Evolutionary conservation across 2,329 filamentous ascomycete species (phyloP).

Genomic region (Daldinia sp.): DNA sequence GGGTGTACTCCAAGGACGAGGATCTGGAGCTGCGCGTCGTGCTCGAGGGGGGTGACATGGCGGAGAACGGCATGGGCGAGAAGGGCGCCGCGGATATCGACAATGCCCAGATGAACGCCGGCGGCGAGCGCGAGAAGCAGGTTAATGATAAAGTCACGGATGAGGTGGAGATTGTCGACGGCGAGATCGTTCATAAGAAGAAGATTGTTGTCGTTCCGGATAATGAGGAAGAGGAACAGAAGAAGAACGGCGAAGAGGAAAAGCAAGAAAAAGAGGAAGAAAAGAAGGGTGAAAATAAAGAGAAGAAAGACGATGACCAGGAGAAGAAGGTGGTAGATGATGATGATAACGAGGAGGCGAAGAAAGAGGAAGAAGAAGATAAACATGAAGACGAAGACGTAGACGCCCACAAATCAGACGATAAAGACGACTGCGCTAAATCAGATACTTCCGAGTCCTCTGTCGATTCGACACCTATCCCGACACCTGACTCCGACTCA

Average conservation of each 20-base stretch:
- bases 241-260: conserved; percentile 25
- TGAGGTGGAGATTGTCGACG: conserved; percentile 52
- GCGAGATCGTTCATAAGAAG: conserved; percentile 48
- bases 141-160: conserved; percentile 48
- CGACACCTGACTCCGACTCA: conserved; percentile 47
- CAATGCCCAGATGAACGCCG: conserved; percentile 68
- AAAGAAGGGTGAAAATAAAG: conserved; percentile 45
- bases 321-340: conserved; percentile 1
- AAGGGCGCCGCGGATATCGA: conserved; percentile 68
- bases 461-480: conserved; percentile 45
- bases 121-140: conserved; percentile 58
- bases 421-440: conserved; percentile 43
- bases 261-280: conserved; percentile 45
- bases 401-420: conserved; percentile 30
- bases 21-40: conserved; percentile 66
- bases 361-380: conserved; percentile 22
- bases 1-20: conserved; percentile 60
- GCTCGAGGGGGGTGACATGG: conserved; percentile 66
- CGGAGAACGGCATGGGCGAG: conserved; percentile 68
- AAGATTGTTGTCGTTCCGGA: conserved; percentile 53
- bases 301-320: conserved; percentile 41
- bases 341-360: conserved; percentile 19
- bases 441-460: conserved; percentile 50
- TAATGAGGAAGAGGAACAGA: conserved; percentile 20
- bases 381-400: conserved; percentile 21